Evolutionary conservation across 2,329 filamentous ascomycete genomes (phyloP).

Genomic region (Pestalotiopsis sp.): DNA sequence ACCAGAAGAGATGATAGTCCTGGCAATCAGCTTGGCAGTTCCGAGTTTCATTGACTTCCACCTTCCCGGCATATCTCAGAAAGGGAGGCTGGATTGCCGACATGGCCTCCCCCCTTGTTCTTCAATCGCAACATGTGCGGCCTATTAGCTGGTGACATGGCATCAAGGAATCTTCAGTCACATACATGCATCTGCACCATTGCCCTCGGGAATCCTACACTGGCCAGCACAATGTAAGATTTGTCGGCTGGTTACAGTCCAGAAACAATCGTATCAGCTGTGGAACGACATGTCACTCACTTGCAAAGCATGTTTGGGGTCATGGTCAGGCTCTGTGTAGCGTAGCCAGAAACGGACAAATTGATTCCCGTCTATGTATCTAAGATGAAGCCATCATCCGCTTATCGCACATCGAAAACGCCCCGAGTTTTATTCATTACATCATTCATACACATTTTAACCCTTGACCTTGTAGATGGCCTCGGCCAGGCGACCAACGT

Average conservation of each 20-base stretch:
- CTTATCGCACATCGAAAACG: conserved; percentile 10
- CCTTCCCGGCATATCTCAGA: no score
- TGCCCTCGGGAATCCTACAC: no score
- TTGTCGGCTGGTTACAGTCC: no score
- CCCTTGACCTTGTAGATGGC: conserved; percentile 84
- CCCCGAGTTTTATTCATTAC: conserved; percentile 6
- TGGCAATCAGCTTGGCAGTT: no score
- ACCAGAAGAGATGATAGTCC: background rate
- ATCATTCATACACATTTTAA: conserved; percentile 33
- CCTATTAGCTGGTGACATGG: no score
- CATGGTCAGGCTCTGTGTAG: background rate
- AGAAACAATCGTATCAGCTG: background rate
- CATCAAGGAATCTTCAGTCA: no score
- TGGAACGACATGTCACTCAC: background rate
- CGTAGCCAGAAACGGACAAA: background rate
- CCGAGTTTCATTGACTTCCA: no score
- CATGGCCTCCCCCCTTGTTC: no score
- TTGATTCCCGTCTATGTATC: conserved; percentile 7
- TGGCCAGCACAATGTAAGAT: no score
- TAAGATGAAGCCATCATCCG: conserved; percentile 4
- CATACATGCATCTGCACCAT: no score
- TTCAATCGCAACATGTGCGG: no score
- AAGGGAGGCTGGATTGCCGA: no score
- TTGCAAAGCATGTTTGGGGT: background rate
- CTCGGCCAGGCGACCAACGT: conserved; percentile 80